Base-by-base conservation (phyloP, 495 filamentous ascomycete genomes). In the Aspergillus coremiiformis region DNA sequence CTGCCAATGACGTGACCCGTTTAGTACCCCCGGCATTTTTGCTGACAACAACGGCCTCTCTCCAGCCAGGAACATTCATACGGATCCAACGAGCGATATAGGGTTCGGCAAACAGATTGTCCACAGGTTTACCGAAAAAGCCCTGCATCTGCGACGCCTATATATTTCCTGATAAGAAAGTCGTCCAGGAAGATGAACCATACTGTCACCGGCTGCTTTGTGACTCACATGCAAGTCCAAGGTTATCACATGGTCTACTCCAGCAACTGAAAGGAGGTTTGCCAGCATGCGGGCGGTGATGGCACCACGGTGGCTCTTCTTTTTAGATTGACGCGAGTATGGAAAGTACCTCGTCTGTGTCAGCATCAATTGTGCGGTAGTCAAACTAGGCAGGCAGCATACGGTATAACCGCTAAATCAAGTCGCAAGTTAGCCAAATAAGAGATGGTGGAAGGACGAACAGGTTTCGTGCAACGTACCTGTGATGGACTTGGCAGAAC, bases 1-100 rank as follows among this genome's bases (percentile, higher is more conserved):
- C 93, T 52, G 93, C 93, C 27, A 98, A 75, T 11, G 90, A 95
- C n/a, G 94, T 97, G 22, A 97, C 94, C 37, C 93, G 74, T 72
- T 98, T 98, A 27, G 94, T 96, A 44, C 93, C 93, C 20, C 93
- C 93, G 4, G 93, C 85, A 64, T 98, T 98, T 77, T 98, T 98
- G 66, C 90, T 96, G 49, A 98, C 93, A 14, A 95, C 89, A 5
- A 98, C 93, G 3, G 89, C 92, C 48, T 95, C 86, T 49, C 76
- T 82, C 93, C 93, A 98, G 46, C 85, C 79, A 14, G 78, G 72
- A 17, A 98, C 85, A 61, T 96, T 92, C 68, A 85, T 80, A 52
- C 84, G 81, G 63, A 97, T 93, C 94, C 93, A 97, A 51, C 90
- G 85, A 35, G 94, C 93, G 64, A 98, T 91, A 58, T 96, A 78